Percentiles rank a stretch among this genome's conserved stretches.
Evolutionary conservation across 371 early-diverging fungal species (phyloP).

Genomic region (Mortierella sp.): DNA sequence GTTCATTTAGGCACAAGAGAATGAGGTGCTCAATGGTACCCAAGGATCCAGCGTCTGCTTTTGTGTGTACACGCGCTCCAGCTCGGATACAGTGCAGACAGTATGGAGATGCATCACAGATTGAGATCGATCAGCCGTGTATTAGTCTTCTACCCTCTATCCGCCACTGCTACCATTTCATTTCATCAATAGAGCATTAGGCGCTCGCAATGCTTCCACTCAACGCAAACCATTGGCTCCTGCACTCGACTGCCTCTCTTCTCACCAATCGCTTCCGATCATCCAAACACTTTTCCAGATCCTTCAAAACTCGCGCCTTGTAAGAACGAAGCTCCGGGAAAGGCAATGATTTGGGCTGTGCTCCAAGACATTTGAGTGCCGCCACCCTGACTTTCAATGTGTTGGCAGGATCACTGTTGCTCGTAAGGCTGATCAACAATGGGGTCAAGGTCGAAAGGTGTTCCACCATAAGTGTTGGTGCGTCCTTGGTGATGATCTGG

Average conservation of each 20-base stretch:
- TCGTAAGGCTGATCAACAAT: constrained; percentile 58
- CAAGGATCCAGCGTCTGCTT: constrained; percentile 72
- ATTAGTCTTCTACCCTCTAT: too few species aligned
- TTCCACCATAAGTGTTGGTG: constrained; percentile 68
- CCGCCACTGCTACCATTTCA: not conserved
- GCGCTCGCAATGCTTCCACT: constrained; percentile 43
- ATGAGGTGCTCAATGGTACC: constrained; percentile 65
- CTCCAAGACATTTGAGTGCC: constrained; percentile 76
- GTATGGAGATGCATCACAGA: constrained; percentile 23
- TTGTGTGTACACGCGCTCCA: constrained; percentile 73
- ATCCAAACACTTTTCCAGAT: constrained; percentile 75
- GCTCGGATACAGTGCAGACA: constrained; percentile 26
- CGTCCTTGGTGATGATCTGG: constrained; percentile 68
- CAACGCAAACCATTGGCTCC: constrained; percentile 81
- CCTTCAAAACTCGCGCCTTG: constrained; percentile 68
- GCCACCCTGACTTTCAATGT: constrained; percentile 75
- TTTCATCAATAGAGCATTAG: constrained; percentile 12
- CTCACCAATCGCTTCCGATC: constrained; percentile 91
- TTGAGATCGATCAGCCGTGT: too few species aligned
- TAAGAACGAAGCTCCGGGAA: constrained; percentile 71
- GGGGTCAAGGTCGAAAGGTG: constrained; percentile 64
- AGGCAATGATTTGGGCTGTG: constrained; percentile 71
- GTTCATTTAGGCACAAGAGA: constrained; percentile 55
- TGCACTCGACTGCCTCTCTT: constrained; percentile 86
- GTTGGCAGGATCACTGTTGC: constrained; percentile 50